phyloP scores from a whole-genome alignment of 2,329 filamentous ascomycete species.

The Colletotrichum kahawae region DNA sequence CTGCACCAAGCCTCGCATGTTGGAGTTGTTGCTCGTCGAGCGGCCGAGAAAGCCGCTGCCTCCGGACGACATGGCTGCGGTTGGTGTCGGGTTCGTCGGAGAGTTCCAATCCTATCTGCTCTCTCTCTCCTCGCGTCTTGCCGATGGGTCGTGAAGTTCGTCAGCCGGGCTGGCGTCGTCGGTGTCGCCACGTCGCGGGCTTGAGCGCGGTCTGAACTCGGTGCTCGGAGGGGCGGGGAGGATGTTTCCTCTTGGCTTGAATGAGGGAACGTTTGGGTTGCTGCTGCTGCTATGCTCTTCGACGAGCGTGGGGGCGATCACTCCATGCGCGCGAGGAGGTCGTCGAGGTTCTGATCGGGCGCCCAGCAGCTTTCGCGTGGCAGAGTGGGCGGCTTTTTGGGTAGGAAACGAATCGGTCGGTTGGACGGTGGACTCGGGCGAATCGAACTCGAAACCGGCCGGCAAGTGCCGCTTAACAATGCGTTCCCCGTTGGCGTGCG shows the following conservation, averaged over 20 bases:
- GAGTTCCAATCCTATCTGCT: not conserved
- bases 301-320: constrained; percentile 10
- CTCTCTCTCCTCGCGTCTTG: not conserved
- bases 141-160: not conserved
- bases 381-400: not conserved
- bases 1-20: constrained; percentile 87
- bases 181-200: not conserved
- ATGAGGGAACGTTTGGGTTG: not conserved
- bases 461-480: constrained; percentile 17
- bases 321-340: constrained; percentile 16
- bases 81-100: not conserved
- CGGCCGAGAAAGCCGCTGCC: constrained; percentile 68
- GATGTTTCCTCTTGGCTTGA: not conserved
- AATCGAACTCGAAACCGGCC: constrained; percentile 17
- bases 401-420: not conserved
- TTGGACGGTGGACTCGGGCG: constrained; percentile 1
- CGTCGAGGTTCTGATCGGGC: not conserved
- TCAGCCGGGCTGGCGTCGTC: not conserved
- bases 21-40: constrained; percentile 67
- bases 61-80: constrained; percentile 57
- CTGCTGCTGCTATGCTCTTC: not conserved
- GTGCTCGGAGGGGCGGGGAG: not conserved
- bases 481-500: not conserved
- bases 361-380: not conserved
- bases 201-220: not conserved